These are phyloP conservation scores for Aegilops tauschii DNA, from an alignment of 176 grass and related monocot genomes.

Conservation along the genomic window DNA sequence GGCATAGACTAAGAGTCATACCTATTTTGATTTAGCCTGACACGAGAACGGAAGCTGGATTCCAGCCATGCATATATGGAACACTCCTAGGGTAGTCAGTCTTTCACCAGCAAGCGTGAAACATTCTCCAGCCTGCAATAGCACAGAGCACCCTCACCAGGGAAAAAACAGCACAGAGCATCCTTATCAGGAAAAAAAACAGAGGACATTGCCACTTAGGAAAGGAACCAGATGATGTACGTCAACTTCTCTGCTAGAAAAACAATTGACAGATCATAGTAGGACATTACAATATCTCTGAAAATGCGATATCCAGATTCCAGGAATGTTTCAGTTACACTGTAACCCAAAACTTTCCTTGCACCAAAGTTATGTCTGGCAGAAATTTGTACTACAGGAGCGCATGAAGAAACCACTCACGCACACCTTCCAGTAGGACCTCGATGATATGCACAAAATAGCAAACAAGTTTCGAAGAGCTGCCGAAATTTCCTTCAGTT, in stretches of 20 bases:
- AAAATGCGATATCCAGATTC: not conserved
- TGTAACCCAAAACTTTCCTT: not conserved
- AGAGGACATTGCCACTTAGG: not conserved
- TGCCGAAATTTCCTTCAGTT: not conserved
- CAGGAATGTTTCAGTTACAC: not conserved
- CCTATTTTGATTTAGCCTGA: not conserved
- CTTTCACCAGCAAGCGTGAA: not conserved
- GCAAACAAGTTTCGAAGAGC: constrained; percentile 9
- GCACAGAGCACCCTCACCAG: not conserved
- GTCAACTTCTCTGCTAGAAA: not conserved
- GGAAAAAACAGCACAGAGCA: not conserved
- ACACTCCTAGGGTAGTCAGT: not conserved
- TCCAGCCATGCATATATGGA: not conserved
- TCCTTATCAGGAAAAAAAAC: not conserved
- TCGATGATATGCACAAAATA: not conserved
- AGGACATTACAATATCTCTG: not conserved
- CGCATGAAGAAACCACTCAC: not conserved
- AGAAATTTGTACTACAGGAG: constrained; percentile 2
- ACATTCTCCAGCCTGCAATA: not conserved
- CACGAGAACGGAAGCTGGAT: not conserved
- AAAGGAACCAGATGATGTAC: not conserved
- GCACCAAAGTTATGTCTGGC: not conserved
- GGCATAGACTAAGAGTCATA: not conserved
- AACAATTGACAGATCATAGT: not conserved
- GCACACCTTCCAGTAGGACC: not conserved